Conservation (phyloP, 2,329 filamentous ascomycete genomes). For the Albifimbria verrucaria region DNA sequence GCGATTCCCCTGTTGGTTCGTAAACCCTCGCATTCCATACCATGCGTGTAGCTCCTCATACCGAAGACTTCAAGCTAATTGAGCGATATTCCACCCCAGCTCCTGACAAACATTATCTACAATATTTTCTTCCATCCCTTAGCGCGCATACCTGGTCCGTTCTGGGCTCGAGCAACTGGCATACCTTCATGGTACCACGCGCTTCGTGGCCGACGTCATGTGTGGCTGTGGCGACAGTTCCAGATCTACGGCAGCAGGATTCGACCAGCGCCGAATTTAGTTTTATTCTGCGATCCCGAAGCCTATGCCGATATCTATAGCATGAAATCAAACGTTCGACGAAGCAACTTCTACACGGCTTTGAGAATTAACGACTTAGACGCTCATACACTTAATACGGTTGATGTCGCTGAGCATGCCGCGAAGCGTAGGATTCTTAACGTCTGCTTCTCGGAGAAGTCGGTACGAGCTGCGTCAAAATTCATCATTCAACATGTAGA, state of each 20-base stretch:
- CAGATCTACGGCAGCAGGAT: conserved; percentile 5
- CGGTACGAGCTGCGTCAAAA: not conserved
- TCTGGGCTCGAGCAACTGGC: not conserved
- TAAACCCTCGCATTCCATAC: too few species aligned
- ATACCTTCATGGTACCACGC: conserved; percentile 5
- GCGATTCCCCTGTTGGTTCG: too few species aligned
- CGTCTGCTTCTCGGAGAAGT: conserved; percentile 5
- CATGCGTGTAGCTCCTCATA: too few species aligned
- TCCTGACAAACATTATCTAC: conserved; percentile 2
- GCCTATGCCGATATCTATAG: conserved; percentile 5
- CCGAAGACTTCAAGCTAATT: too few species aligned
- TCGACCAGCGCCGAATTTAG: conserved; percentile 2
- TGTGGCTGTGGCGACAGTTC: conserved; percentile 7
- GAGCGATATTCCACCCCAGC: too few species aligned
- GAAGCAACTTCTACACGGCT: conserved; percentile 3
- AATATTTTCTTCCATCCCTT: conserved; percentile 7
- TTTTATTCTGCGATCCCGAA: conserved; percentile 4
- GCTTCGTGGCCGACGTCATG: not conserved
- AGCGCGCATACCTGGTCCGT: conserved; percentile 3
- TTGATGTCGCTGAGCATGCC: conserved; percentile 4
- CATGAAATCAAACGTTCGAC: conserved; percentile 5
- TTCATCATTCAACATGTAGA: conserved; percentile 5
- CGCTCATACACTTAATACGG: not conserved
- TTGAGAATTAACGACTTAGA: not conserved
- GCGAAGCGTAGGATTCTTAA: conserved; percentile 3